A percentile compares a stretch with the other conserved stretches of the same genome.
Evolutionary conservation across 179 eudicot genomes (phyloP).

Genomic region (Nepenthes alata): DNA sequence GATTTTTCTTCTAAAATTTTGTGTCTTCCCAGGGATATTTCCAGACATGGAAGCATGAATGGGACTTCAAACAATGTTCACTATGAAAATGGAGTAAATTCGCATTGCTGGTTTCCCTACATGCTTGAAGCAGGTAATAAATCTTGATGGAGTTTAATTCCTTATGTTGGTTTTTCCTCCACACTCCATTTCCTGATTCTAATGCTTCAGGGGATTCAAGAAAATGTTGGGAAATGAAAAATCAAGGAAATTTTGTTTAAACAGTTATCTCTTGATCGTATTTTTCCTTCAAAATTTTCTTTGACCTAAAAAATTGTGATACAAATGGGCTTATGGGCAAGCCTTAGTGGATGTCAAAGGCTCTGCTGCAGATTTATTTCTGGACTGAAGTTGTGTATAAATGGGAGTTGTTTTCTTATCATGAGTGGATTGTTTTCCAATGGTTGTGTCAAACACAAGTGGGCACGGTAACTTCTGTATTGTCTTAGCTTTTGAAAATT

Average conservation of each 20-base stretch:
- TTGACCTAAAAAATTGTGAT: too few relatives aligned
- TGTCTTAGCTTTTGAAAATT: too few relatives aligned
- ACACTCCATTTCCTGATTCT: background rate
- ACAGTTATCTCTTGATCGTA: too few relatives aligned
- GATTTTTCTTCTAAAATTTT: slow-evolving; percentile 21
- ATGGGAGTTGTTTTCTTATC: too few relatives aligned
- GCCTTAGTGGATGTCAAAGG: too few relatives aligned
- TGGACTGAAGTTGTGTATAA: too few relatives aligned
- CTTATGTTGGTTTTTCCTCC: background rate
- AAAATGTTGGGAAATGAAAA: background rate
- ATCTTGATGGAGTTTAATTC: background rate
- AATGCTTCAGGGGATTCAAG: background rate
- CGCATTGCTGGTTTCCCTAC: slow-evolving; percentile 29
- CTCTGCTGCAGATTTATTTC: too few relatives aligned
- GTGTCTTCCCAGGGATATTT: slow-evolving; percentile 25
- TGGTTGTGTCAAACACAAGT: too few relatives aligned
- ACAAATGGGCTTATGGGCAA: too few relatives aligned
- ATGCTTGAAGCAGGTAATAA: slow-evolving; percentile 51
- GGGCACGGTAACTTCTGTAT: too few relatives aligned
- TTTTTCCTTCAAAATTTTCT: too few relatives aligned
- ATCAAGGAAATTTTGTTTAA: background rate
- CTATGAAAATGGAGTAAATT: slow-evolving; percentile 21
- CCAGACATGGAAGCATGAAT: slow-evolving; percentile 20
- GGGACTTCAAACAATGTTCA: slow-evolving; percentile 20
- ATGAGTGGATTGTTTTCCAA: too few relatives aligned